phyloP scores from a whole-genome alignment of 2,329 filamentous ascomycete species.

The Chaetomiaceae sp. region DNA sequence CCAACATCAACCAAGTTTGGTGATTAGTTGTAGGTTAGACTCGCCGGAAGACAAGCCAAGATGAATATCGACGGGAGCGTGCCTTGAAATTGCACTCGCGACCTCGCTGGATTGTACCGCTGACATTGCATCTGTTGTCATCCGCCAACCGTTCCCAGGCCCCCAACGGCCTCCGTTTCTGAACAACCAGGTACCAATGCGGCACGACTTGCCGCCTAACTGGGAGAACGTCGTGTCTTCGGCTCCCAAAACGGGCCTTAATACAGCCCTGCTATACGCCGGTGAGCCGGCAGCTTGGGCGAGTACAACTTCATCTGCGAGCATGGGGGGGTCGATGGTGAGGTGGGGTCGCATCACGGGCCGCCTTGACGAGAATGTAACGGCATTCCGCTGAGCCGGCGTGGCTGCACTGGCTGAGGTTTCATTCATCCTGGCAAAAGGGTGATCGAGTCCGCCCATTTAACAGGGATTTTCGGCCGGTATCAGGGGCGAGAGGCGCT shows the following conservation, averaged over 20 bases:
- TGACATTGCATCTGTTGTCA: neutral
- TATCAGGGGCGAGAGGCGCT: too few species aligned
- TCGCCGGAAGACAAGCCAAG: too few species aligned
- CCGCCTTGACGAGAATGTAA: too few species aligned
- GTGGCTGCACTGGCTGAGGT: too few species aligned
- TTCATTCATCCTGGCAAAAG: too few species aligned
- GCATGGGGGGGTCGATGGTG: constrained; percentile 1
- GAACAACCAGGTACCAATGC: neutral
- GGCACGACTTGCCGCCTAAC: constrained; percentile 6
- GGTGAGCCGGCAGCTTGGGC: constrained; percentile 20
- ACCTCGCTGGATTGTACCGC: neutral
- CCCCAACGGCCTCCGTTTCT: neutral
- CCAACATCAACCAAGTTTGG: too few species aligned
- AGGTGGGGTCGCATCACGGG: neutral
- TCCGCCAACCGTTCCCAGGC: neutral
- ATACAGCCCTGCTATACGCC: constrained; percentile 15
- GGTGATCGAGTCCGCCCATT: too few species aligned
- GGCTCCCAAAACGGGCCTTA: constrained; percentile 6
- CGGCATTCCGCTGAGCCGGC: too few species aligned
- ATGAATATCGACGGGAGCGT: too few species aligned
- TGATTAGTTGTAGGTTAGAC: too few species aligned
- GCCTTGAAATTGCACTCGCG: neutral
- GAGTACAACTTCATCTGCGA: constrained; percentile 12
- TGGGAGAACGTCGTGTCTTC: neutral
- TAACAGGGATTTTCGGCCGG: too few species aligned